Evolutionary conservation across 2,329 filamentous ascomycete species (phyloP), one percentile per base, ranked within the genome.

Genomic region (Colletotrichum sp.): DNA sequence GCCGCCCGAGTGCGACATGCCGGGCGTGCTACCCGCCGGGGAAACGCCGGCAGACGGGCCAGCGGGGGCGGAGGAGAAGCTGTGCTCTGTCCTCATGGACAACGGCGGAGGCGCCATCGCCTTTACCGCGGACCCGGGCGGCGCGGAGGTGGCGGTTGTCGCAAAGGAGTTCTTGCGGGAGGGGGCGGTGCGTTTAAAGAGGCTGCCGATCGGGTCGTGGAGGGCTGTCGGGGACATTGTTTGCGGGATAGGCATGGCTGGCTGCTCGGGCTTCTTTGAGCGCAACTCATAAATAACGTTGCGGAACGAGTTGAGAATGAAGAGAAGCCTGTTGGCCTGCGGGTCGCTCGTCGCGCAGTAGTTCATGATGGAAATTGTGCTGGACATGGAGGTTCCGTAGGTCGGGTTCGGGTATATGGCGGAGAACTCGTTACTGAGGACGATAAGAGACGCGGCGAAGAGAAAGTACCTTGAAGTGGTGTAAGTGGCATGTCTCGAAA

Each of bases 381-480:
- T 85, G 0, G 78, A 76, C 57, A 89, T 85, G 2, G 84, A 85
- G n/a, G 78, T 79, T 1, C 79, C 81, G 36, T 88, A 88, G 8
- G 82, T 82, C 0, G 85, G 81, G 24, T 88, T 88, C 34, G 84
- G 80, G 78, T 88, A 90, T 21, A 92, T 82, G 2, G 82, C 84
- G 5, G 87, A 87, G 78, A 92, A 91, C 74, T 91, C 89, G 79
- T 92, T 92, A 78, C 89, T 90, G 60, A 91, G 81, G 5, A 92
- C 84, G 36, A 92, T 85, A 3, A 92, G 84, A 0, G 87, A 85
- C 1, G 90, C 88, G 7, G 90, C 85, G 76, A 92, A 92, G 52
- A 92, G 84, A 70, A 90, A 91, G 78, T 92, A 88, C 78, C 91
- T 92, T 32, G 21, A 12, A 3, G 18, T 3, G 1, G 16, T 65